Evolutionary conservation across 331 rosid species (phyloP), one percentile per base, ranked within the genome.

Genomic region (Quercus tomentella): DNA sequence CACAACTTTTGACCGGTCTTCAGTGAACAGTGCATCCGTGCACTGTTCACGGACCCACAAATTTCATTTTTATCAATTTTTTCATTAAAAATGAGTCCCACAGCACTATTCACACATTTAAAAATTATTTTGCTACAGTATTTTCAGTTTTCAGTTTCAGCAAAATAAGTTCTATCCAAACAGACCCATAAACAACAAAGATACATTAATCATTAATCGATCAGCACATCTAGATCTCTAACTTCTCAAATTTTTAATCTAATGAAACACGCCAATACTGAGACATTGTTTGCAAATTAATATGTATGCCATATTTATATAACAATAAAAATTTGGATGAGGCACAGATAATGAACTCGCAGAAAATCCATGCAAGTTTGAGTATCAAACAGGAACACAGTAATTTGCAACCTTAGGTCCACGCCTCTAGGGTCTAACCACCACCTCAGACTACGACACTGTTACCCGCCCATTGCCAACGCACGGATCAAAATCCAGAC

Each of bases 391-490:
- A 14, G 6, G 33, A 58, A n/a, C n/a, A 58, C 5, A 14, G 26
- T n/a, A 22, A 65, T 7, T 65, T 65, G 21, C 43, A 65, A 30
- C 35, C 37, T 25, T 14, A 62, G 69, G 37, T 16, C 35, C 8
- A 15, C 1, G 55, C 18, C 52, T 18, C n/a, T 20, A 66, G 15
- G 12, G 12, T 41, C 49, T 41, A 41, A 9, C 35, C 23, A 67
- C 60, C 45, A 35, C 20, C 33, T 52, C 21, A 22, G 20, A 77
- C n/a, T 41, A 30, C 43, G 16, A 58, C 4, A 56, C n/a, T 56
- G 11, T 49, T 18, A n/a, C 79, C 75, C n/a, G n/a, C 33, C 51
- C 51, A 31, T 55, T 56, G 71, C 72, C 61, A 80, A 30, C 55
- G 20, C 61, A 20, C 25, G 41, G 20, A 58, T 5, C 25, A 23